phyloP scores from a whole-genome alignment of 1,139 yeast species.

The Pichia sp. region DNA sequence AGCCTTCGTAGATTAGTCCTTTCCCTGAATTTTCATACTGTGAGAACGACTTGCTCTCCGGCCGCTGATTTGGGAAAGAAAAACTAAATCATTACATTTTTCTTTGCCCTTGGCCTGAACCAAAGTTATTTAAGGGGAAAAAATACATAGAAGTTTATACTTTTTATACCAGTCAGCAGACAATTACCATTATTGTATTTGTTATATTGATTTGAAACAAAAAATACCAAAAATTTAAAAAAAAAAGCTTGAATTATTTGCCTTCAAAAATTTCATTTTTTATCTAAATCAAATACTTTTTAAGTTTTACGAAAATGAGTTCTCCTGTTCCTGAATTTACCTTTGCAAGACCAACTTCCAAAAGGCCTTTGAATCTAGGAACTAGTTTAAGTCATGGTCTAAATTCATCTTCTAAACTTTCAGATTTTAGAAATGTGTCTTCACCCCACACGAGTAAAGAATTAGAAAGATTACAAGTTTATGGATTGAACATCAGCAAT shows the following conservation, averaged over 20 bases:
- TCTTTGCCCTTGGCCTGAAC: neutral
- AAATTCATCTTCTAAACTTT: neutral
- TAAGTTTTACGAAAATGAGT: constrained; percentile 13
- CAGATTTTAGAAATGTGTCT: neutral
- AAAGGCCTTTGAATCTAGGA: constrained; percentile 11
- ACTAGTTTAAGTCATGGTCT: neutral
- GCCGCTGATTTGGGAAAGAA: neutral
- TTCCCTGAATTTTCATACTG: neutral
- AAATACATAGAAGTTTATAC: too few relatives aligned
- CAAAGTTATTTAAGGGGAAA: neutral
- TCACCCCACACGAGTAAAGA: constrained; percentile 16
- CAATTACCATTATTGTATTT: too few relatives aligned
- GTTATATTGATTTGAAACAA: too few relatives aligned
- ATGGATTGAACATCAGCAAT: constrained; percentile 54
- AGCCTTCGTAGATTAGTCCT: too few relatives aligned
- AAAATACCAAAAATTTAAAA: too few relatives aligned
- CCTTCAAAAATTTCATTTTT: too few relatives aligned
- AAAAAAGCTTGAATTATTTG: too few relatives aligned
- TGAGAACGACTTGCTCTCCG: neutral
- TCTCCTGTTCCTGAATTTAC: constrained; percentile 17
- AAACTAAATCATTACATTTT: neutral
- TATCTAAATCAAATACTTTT: too few relatives aligned
- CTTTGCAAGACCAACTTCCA: constrained; percentile 12
- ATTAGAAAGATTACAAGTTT: constrained; percentile 28
- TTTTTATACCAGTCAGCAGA: too few relatives aligned